Evolutionary conservation across 2,329 filamentous ascomycete genomes (phyloP), one percentile per base, ranked within the genome.

Genomic region (Beauveria australis): DNA sequence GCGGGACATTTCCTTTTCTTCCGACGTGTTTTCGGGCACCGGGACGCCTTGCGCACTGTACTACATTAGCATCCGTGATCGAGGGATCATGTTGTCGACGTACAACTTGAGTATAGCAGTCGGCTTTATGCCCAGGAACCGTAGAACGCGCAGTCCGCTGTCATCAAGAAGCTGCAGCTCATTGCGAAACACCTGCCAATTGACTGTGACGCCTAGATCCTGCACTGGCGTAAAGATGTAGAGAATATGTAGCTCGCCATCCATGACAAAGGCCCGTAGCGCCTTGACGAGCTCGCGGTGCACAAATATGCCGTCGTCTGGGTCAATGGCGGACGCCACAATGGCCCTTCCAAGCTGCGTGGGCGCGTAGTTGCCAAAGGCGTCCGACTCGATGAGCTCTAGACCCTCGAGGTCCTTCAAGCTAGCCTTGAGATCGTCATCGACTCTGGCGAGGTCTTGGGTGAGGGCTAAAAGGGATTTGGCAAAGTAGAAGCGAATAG

Each of bases 201-300:
- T 87, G 61, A 92, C 80, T 9, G 77, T 74, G 3, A 79, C 73
- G 1, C 74, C 75, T 28, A 77, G 75, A 53, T 82, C 78, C 53
- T 89, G 85, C 2, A 92, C 80, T 0, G 89, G 89, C 0, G 89
- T 91, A 64, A 92, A 91, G 43, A 84, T 85, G 69, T 92, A 92
- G 52, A 91, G 80, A 14, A 90, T 81, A 67, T 92, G 89, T 85
- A 92, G 87, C 64, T 92, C 89, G 4, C 88, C 86, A 67, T 92
- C 88, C 82, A 92, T 86, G 14, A 91, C 89, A 67, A 92, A 92
- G 1, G 86, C 87, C 63, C 81, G 78, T 3, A 92, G 77, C 0
- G 89, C 87, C 65, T 81, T 81, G 61, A 79, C 79, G 53, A 92
- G 77, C 70, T 92, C 89, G 51, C 83, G 78, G 66, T 91, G 78